Base-by-base conservation (phyloP, 192 early-diverging fungal genomes). In the Funneliformis geosporum region DNA sequence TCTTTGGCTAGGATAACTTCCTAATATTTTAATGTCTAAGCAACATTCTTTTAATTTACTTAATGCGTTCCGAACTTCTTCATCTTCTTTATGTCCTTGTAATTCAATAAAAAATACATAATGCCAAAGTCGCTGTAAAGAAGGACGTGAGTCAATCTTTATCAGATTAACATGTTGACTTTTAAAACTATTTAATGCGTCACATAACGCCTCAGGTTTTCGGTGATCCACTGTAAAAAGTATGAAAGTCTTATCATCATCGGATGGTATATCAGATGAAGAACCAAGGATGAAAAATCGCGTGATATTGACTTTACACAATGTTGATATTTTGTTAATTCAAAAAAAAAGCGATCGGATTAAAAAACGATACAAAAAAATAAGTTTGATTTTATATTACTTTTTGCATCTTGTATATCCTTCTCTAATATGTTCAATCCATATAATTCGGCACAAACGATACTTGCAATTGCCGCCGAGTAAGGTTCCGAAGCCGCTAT, bases 81-180 rank as follows among this genome's bases (percentile, higher is more conserved):
- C 84, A 80, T 95, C 91, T 25, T 90, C 86, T 55, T 86, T 85
- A 81, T 98, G 96, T 10, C 96, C 97, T 42, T 88, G 87, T 72
- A 94, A 91, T 82, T 99, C 96, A 44, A 97, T 89, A 89, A 98
- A 96, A 84, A 97, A 99, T 76, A 94, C 91, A 83, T 96, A 99
- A 82, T 98, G 94, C 96, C 96, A 97, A 77, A 89, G 91, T 42
- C 91, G 86, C 75, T 90, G 83, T 23, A 90, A 85, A 59, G 92
- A 92, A 4, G 97, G 97, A 43, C 95, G 89, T 65, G 95, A 94
- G 84, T 98, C 96, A 82, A 98, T 96, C 50, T 94, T 95, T 38
- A 94, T 95, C 65, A 98, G 84, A 85, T 97, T 97, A 81, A 99
- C 86, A 12, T 86, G 82, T 74, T 91, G 80, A 78, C 91, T 88